phyloP scores from a whole-genome alignment of 2,329 filamentous ascomycete species.

The Aureobasidium lini region DNA sequence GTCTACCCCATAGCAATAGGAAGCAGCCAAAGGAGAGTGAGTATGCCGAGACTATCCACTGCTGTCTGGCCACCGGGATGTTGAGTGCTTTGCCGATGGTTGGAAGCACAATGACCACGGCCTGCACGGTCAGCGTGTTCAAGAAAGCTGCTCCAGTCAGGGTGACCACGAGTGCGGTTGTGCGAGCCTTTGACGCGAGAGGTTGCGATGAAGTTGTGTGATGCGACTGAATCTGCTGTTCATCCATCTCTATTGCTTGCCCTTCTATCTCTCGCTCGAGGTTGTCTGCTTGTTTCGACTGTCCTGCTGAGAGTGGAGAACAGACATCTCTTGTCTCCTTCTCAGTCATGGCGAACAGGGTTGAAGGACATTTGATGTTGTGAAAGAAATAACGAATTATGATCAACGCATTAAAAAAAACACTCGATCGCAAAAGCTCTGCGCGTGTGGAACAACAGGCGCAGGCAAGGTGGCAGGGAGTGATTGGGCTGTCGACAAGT shows the following conservation, averaged over 20 bases:
- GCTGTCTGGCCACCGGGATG: slow-evolving; percentile 27
- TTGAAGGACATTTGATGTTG: neutral
- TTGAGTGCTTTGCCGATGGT: slow-evolving; percentile 25
- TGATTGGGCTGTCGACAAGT: neutral
- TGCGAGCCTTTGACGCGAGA: slow-evolving; percentile 22
- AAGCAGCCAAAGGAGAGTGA: slow-evolving; percentile 61
- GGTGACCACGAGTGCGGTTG: slow-evolving; percentile 24
- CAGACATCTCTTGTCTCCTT: neutral
- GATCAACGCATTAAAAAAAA: neutral
- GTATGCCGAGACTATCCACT: slow-evolving; percentile 61
- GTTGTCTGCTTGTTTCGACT: neutral
- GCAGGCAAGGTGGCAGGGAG: neutral
- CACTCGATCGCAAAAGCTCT: neutral
- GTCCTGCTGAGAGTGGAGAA: neutral
- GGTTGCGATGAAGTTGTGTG: neutral
- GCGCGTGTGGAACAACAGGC: neutral
- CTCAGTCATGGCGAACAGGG: neutral
- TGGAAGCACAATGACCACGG: slow-evolving; percentile 29
- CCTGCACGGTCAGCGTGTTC: slow-evolving; percentile 27
- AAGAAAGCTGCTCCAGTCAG: slow-evolving; percentile 23
- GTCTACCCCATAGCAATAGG: slow-evolving; percentile 58
- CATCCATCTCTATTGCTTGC: neutral
- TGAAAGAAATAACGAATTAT: neutral
- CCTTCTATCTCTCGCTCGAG: neutral
- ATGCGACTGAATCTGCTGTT: neutral